phyloP scores from a whole-genome alignment of 1,284 basidiomycete genomes.

The Grifola frondosa region DNA sequence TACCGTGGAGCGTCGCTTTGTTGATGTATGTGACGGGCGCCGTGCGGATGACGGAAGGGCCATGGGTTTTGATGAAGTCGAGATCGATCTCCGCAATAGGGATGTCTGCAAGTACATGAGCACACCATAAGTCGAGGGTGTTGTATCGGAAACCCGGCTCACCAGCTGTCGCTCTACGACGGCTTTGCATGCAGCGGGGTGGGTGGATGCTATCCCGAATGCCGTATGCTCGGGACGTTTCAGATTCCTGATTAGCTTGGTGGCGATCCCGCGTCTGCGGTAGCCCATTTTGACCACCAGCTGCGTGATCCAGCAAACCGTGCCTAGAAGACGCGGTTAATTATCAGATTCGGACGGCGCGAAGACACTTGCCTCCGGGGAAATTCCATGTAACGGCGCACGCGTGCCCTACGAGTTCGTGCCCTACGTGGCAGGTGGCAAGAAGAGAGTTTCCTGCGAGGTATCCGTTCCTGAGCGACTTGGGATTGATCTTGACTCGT shows the following conservation, averaged over 20 bases:
- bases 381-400: slow-evolving; percentile 16
- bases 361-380: slow-evolving; percentile 2
- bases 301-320: slow-evolving; percentile 20
- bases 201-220: slow-evolving; percentile 20
- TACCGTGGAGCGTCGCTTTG: slow-evolving; percentile 2
- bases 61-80: slow-evolving; percentile 9
- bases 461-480: slow-evolving; percentile 9
- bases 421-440: slow-evolving; percentile 1
- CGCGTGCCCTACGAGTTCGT: slow-evolving; percentile 17
- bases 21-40: slow-evolving; percentile 10
- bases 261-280: slow-evolving; percentile 16
- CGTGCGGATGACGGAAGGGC: slow-evolving; percentile 1
- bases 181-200: slow-evolving; percentile 15
- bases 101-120: not conserved
- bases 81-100: slow-evolving; percentile 7
- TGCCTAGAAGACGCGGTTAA: slow-evolving; percentile 1
- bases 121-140: not conserved
- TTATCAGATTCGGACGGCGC: not conserved
- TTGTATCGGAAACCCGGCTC: not conserved
- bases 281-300: slow-evolving; percentile 14
- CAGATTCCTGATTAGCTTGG: slow-evolving; percentile 10
- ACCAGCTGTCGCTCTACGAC: slow-evolving; percentile 4
- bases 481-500: slow-evolving; percentile 12
- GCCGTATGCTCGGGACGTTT: slow-evolving; percentile 11
- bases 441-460: slow-evolving; percentile 7